These are phyloP conservation scores for Bretziella fagacearum DNA, from an alignment of 2,329 filamentous ascomycete species.

Conservation along the genomic window DNA sequence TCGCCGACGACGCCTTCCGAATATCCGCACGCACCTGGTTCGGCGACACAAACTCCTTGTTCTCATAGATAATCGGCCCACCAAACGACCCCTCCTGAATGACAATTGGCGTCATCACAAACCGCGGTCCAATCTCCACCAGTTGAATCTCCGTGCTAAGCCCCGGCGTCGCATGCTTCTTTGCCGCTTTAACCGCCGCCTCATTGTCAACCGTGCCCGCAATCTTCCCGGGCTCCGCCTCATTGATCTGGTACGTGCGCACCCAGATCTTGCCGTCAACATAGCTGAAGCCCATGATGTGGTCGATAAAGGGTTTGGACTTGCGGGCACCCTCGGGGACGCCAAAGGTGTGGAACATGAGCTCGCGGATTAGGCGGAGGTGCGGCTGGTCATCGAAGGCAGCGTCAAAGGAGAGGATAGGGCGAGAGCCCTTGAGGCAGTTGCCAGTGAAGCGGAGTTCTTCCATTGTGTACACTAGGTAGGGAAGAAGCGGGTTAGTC, in stretches of 20 bases:
- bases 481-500: neutral
- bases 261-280: constrained; percentile 94
- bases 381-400: constrained; percentile 71
- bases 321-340: constrained; percentile 79
- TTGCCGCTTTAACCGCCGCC: constrained; percentile 17
- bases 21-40: constrained; percentile 84
- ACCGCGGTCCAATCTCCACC: constrained; percentile 84
- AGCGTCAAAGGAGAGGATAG: constrained; percentile 79
- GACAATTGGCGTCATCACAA: constrained; percentile 84
- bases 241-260: constrained; percentile 81
- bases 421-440: constrained; percentile 82
- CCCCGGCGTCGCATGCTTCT: constrained; percentile 20
- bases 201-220: constrained; percentile 29
- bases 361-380: constrained; percentile 69
- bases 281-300: constrained; percentile 81
- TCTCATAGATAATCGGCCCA: constrained; percentile 93
- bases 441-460: constrained; percentile 95
- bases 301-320: constrained; percentile 90
- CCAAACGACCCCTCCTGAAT: constrained; percentile 92
- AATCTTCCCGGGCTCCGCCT: constrained; percentile 42
- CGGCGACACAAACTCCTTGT: constrained; percentile 90
- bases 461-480: constrained; percentile 76
- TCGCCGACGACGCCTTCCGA: constrained; percentile 55
- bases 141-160: constrained; percentile 63
- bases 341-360: constrained; percentile 79